Evolutionary conservation across 768 basidiomycete species (phyloP).

Genomic region (Leucosporidium yakuticum): DNA sequence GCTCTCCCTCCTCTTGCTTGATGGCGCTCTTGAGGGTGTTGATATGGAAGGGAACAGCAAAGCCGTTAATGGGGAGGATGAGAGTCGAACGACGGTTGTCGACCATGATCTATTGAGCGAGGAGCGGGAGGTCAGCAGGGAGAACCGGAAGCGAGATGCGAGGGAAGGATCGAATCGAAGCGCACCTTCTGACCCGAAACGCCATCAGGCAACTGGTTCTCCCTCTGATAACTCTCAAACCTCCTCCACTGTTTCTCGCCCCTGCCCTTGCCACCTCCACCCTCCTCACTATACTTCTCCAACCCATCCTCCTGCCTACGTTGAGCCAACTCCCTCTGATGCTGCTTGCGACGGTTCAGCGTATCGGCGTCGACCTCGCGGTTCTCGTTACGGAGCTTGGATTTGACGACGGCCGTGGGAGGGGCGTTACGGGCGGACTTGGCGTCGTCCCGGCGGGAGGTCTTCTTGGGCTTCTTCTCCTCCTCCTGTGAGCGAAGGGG

Average conservation of each 20-base stretch:
- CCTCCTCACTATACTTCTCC: constrained; percentile 70
- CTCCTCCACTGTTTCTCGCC: constrained; percentile 91
- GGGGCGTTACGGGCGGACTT: constrained; percentile 42
- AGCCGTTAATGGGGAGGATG: constrained; percentile 87
- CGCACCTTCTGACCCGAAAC: constrained; percentile 71
- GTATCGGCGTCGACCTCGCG: constrained; percentile 77
- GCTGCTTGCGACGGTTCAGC: constrained; percentile 70
- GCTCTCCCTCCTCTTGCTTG: constrained; percentile 94
- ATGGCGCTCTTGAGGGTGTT: constrained; percentile 96
- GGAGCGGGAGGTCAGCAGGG: not conserved
- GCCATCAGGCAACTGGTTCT: constrained; percentile 79
- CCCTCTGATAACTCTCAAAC: constrained; percentile 95
- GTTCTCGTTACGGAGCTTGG: constrained; percentile 80
- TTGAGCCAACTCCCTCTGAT: constrained; percentile 76
- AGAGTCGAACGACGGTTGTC: constrained; percentile 87
- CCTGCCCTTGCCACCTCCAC: constrained; percentile 64
- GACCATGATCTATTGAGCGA: constrained; percentile 63
- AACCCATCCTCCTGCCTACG: constrained; percentile 72
- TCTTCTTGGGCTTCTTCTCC: constrained; percentile 51
- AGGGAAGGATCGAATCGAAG: constrained; percentile 29
- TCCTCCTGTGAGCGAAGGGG: constrained; percentile 49
- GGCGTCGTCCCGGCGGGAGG: constrained; percentile 39
- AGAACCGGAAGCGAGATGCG: not conserved
- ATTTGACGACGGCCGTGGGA: constrained; percentile 56
- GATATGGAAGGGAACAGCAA: constrained; percentile 94